Conservation (phyloP, 1,284 basidiomycete genomes). For the Erythrobasidium hasegawianum region DNA sequence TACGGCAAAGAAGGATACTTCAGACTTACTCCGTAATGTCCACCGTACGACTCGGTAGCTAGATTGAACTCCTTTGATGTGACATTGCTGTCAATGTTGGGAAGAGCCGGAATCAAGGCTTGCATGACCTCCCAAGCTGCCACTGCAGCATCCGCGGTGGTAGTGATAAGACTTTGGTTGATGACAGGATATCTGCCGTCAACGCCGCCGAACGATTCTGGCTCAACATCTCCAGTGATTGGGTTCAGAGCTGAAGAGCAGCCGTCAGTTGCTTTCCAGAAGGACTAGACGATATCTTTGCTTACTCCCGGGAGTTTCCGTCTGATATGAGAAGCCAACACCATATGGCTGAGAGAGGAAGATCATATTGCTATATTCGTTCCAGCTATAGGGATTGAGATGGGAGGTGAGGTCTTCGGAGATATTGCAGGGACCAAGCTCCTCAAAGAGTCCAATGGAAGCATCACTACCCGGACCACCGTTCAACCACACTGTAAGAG, state of each 20-base stretch:
- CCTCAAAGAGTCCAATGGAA: constrained; percentile 27
- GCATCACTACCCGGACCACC: constrained; percentile 28
- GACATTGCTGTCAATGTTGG: constrained; percentile 21
- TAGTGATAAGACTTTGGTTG: constrained; percentile 15
- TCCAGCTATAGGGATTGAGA: constrained; percentile 29
- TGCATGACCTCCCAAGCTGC: constrained; percentile 31
- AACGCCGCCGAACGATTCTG: constrained; percentile 6
- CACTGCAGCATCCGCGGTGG: constrained; percentile 22
- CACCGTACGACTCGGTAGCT: constrained; percentile 20
- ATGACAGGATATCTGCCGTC: constrained; percentile 16
- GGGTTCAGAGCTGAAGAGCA: constrained; percentile 5
- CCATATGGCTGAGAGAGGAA: constrained; percentile 29
- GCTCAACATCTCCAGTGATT: constrained; percentile 14
- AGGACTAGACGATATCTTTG: background rate
- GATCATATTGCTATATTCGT: constrained; percentile 23
- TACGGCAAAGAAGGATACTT: too few relatives aligned
- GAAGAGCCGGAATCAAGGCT: constrained; percentile 12
- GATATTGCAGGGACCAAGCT: constrained; percentile 28
- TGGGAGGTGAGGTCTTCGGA: constrained; percentile 8
- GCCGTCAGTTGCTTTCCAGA: background rate
- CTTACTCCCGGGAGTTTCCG: constrained; percentile 13
- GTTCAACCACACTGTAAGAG: background rate
- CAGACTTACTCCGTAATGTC: constrained; percentile 16
- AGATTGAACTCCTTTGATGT: constrained; percentile 24
- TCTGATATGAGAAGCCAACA: constrained; percentile 25